A percentile compares a stretch with the other conserved stretches of the same genome.
These are phyloP conservation scores for Epichloe glyceriae DNA, from an alignment of 2,329 filamentous ascomycete genomes.

Conservation along the genomic window DNA sequence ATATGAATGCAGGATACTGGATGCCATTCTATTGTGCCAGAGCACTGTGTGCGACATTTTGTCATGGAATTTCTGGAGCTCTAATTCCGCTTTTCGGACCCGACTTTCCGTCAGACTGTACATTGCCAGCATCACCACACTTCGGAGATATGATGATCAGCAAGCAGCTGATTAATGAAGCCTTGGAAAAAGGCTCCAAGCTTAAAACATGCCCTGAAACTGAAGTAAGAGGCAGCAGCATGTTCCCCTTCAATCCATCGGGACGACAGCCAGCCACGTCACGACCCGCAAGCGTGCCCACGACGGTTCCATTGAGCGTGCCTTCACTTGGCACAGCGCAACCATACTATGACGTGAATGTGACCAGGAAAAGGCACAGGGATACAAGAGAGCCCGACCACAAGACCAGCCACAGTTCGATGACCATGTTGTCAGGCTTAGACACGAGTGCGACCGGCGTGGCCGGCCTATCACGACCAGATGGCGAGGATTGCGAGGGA, in stretches of 20 bases:
- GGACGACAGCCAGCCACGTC: background rate
- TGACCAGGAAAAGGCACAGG: background rate
- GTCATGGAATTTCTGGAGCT: constrained; percentile 68
- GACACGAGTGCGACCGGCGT: background rate
- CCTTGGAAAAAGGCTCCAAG: constrained; percentile 33
- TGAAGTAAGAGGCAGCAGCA: background rate
- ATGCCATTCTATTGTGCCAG: constrained; percentile 81
- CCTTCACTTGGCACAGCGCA: background rate
- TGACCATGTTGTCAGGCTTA: background rate
- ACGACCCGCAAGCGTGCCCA: background rate
- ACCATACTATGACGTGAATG: background rate
- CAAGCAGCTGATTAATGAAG: constrained; percentile 36
- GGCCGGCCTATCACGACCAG: background rate
- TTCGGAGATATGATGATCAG: constrained; percentile 58
- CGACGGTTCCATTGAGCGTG: background rate
- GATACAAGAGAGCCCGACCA: background rate
- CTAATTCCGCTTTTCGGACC: constrained; percentile 84
- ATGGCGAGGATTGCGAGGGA: background rate
- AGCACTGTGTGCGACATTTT: constrained; percentile 83
- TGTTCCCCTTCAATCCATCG: no score
- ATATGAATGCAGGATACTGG: constrained; percentile 64
- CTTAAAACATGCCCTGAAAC: no score
- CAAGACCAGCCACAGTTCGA: background rate
- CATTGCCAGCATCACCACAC: constrained; percentile 46
- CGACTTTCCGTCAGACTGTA: constrained; percentile 62